A percentile compares a stretch with the other conserved stretches of the same genome.
Conservation (phyloP, 202 grass and related monocot genomes). For the Tripidium arundinaceum region DNA sequence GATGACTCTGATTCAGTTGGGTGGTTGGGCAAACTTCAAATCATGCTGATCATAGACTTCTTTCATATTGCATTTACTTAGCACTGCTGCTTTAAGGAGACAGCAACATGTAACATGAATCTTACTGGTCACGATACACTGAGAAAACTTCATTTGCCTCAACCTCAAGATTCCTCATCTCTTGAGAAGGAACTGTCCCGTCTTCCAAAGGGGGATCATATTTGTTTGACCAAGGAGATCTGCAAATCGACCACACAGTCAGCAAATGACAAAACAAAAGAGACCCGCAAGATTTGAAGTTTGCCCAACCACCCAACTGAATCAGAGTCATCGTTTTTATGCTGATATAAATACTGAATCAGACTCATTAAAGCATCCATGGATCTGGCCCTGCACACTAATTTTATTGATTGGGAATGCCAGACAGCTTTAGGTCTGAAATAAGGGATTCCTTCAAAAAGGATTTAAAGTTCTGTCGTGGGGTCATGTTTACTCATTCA, state of each 20-base stretch:
- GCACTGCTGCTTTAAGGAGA: background rate
- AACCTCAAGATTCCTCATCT: slow-evolving; percentile 73
- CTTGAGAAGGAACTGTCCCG: slow-evolving; percentile 61
- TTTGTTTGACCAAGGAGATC: slow-evolving; percentile 96
- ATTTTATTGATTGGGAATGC: background rate
- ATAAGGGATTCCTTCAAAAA: background rate
- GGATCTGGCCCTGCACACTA: no score
- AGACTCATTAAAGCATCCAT: no score
- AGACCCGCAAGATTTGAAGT: background rate
- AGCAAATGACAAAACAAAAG: slow-evolving; percentile 11
- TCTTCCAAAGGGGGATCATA: slow-evolving; percentile 86
- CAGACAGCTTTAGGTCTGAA: background rate
- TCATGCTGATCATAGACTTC: background rate
- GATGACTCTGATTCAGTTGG: background rate
- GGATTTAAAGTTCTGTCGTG: background rate
- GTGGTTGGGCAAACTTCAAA: background rate
- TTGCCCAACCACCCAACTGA: background rate
- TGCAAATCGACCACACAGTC: slow-evolving; percentile 39
- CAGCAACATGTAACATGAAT: slow-evolving; percentile 34
- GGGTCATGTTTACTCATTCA: background rate
- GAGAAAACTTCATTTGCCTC: slow-evolving; percentile 86
- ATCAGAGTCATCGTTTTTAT: no score
- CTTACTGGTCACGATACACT: slow-evolving; percentile 92
- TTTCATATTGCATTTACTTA: slow-evolving; percentile 5
- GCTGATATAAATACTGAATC: no score